A percentile compares a stretch with the other conserved stretches of the same genome.
Evolutionary conservation across 768 basidiomycete species (phyloP).

Genomic region (Leccinum arenicola): DNA sequence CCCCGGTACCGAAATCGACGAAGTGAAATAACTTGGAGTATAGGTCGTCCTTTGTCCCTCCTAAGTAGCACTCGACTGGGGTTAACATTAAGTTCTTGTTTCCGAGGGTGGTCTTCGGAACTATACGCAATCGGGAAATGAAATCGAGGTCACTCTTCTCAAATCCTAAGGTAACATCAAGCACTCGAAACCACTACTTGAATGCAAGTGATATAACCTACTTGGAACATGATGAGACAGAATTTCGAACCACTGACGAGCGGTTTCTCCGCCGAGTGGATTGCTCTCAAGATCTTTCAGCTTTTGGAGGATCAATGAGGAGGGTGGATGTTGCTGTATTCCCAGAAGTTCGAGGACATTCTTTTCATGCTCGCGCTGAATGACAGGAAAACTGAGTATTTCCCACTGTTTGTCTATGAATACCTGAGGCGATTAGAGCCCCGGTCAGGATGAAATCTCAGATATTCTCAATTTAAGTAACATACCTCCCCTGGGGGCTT

Average conservation of each 20-base stretch:
- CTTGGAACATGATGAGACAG: slow-evolving; percentile 58
- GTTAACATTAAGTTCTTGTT: slow-evolving; percentile 39
- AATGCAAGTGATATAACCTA: slow-evolving; percentile 27
- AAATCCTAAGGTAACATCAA: slow-evolving; percentile 45
- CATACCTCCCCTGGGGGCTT: too few relatives aligned
- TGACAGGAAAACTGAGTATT: too few relatives aligned
- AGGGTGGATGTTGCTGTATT: slow-evolving; percentile 49
- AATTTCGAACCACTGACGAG: slow-evolving; percentile 60
- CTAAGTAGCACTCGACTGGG: slow-evolving; percentile 68
- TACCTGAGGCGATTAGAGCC: too few relatives aligned
- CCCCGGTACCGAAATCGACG: slow-evolving; percentile 77
- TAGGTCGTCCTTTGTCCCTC: slow-evolving; percentile 48
- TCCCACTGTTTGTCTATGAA: too few relatives aligned
- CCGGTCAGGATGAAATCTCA: too few relatives aligned
- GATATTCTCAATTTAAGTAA: too few relatives aligned
- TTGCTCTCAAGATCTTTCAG: slow-evolving; percentile 39
- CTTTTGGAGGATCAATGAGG: slow-evolving; percentile 49
- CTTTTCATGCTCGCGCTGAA: too few relatives aligned
- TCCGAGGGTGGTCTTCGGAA: slow-evolving; percentile 48
- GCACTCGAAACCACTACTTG: slow-evolving; percentile 40
- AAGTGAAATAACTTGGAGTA: slow-evolving; percentile 82
- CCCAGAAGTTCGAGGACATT: too few relatives aligned
- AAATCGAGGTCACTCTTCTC: slow-evolving; percentile 45
- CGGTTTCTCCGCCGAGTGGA: slow-evolving; percentile 51
- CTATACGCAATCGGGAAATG: slow-evolving; percentile 56